Base-by-base conservation (phyloP, 2,329 filamentous ascomycete genomes). In the Cercospora janseana region DNA sequence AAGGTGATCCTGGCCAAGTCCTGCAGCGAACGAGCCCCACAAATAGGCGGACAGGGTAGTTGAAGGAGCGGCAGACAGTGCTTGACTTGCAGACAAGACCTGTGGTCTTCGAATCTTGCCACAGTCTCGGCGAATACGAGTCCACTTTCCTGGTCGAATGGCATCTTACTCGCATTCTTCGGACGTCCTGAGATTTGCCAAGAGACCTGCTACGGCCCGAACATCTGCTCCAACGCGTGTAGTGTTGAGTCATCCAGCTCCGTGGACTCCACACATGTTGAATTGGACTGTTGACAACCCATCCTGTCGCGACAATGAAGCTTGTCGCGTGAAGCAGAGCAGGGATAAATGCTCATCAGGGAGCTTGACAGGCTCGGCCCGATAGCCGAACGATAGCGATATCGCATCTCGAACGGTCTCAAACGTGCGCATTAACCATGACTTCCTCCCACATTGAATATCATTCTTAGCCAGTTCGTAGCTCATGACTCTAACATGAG, bases 401-500 rank as follows among this genome's bases (percentile, higher is more conserved):
- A 24, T 38, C 41, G 27, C 27, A 44, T n/a, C 27, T 32, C 41
- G 41, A 44, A 44, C 27, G 15, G 15, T 44, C 41, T 44, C 41
- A 44, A 44, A 44, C 41, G 12, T 44, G 41, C 41, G 26, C 41
- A 29, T 44, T 20, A 16, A 20, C 18, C 6, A 20, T 9, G 20
- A 44, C 18, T 44, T 31, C 15, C 24, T 8, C 23, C 15, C 10
- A 31, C 12, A 26, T 4, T 20, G 2, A 8, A 21, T 31, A 29
- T 28, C 23, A 21, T 44, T 29, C 9, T 44, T 44, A 32, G 15
- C 40, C 18, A 10, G 18, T 5, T 18, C 26, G 23, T 34, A 29
- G 44, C 44, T 47, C 32, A 34, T 32, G 38, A 18, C 48, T 21
- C 27, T 49, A 59, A 52, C 27, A 61, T 61, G 59, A 53, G 59